Conservation (phyloP, 805 yeast species). For the Cyberlindnera americana region DNA sequence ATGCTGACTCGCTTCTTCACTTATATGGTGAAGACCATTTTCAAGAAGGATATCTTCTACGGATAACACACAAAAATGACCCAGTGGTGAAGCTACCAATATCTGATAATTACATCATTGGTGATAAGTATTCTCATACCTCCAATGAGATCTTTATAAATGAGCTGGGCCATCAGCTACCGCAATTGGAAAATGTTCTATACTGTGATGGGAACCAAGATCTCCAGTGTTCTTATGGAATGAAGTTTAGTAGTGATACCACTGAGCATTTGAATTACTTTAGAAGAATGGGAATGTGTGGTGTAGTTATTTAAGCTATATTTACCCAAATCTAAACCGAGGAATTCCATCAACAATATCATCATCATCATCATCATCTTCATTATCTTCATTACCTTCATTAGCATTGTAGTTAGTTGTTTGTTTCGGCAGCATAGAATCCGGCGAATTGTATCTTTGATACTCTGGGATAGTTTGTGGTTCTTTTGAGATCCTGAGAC, state of each 20-base stretch:
- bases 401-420: too few relatives aligned
- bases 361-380: constrained; percentile 23
- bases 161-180: constrained; percentile 18
- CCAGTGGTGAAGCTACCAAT: constrained; percentile 28
- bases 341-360: constrained; percentile 35
- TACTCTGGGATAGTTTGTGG: constrained; percentile 20
- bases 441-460: constrained; percentile 8
- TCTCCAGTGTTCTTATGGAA: constrained; percentile 42
- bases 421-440: too few relatives aligned
- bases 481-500: constrained; percentile 12
- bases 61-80: constrained; percentile 26
- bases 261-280: constrained; percentile 29
- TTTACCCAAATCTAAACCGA: constrained; percentile 29
- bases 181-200: constrained; percentile 52
- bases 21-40: constrained; percentile 4
- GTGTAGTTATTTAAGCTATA: too few relatives aligned
- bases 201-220: constrained; percentile 67
- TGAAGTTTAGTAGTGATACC: constrained; percentile 18
- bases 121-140: constrained; percentile 19
- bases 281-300: constrained; percentile 28
- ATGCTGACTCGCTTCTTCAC: constrained; percentile 12
- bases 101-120: constrained; percentile 15
- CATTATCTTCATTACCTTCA: constrained; percentile 6
- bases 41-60: constrained; percentile 7
- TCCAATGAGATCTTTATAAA: constrained; percentile 25